Conservation (phyloP, 202 grass and related monocot genomes). For the Saccharum hybrid region DNA sequence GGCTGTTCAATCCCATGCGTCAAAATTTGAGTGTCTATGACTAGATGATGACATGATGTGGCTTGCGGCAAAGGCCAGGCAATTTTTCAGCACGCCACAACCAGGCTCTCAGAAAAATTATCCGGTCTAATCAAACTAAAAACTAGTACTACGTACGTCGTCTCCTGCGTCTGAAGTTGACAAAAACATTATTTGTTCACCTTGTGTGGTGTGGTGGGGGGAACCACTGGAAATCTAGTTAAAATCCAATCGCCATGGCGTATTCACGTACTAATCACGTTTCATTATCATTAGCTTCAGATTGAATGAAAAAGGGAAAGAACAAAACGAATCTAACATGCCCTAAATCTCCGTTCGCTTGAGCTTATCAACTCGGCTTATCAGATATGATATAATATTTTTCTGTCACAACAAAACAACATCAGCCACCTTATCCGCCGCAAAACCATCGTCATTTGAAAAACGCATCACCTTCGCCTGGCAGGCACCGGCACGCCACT, state of each 20-base stretch:
- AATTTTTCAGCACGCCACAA: background rate
- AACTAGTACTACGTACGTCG: background rate
- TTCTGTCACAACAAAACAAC: no score
- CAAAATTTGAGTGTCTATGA: background rate
- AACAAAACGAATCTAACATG: background rate
- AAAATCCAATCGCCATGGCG: background rate
- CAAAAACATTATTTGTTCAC: background rate
- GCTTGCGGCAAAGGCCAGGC: background rate
- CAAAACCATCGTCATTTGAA: no score
- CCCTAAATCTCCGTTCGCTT: no score
- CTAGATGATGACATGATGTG: no score
- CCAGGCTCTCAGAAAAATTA: background rate
- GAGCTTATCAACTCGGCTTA: no score
- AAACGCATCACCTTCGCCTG: background rate
- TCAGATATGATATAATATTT: no score
- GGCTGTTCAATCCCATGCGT: no score
- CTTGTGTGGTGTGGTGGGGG: background rate
- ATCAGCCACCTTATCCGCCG: no score
- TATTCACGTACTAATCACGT: no score
- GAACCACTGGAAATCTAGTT: background rate
- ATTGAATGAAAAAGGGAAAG: background rate
- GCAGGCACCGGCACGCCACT: background rate
- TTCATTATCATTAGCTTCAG: background rate
- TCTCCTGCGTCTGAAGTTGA: background rate
- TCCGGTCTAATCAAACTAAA: background rate